Evolutionary conservation across 2,329 filamentous ascomycete species (phyloP).

Genomic region (Gyromitra esculenta): DNA sequence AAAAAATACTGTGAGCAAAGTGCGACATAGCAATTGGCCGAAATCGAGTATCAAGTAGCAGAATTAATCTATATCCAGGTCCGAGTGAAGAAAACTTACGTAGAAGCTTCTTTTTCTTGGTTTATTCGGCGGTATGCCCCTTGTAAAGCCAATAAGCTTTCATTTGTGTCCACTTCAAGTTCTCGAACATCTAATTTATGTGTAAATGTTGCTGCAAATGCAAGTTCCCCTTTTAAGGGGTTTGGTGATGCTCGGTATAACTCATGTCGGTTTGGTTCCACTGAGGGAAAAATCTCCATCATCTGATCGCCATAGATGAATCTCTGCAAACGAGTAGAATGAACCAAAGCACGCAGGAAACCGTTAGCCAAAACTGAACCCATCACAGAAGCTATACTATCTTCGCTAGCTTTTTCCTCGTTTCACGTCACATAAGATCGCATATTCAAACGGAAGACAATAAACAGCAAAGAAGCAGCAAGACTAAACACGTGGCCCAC

Average conservation of each 20-base stretch:
- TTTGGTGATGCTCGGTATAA: conserved; percentile 42
- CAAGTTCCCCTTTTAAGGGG: conserved; percentile 38
- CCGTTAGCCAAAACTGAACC: conserved; percentile 53
- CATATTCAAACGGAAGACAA: conserved; percentile 44
- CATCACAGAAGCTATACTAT: conserved; percentile 39
- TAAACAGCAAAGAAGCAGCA: conserved; percentile 51
- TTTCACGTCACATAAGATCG: conserved; percentile 18
- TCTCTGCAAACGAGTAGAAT: conserved; percentile 45
- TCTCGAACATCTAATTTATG: conserved; percentile 52
- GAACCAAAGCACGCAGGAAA: conserved; percentile 46
- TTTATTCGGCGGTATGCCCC: conserved; percentile 48
- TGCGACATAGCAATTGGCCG: conserved; percentile 26
- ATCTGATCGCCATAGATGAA: conserved; percentile 51
- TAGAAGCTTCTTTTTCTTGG: conserved; percentile 54
- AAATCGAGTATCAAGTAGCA: conserved; percentile 19
- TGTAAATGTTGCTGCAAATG: conserved; percentile 51
- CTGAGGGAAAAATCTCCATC: conserved; percentile 52
- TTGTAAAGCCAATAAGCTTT: conserved; percentile 50
- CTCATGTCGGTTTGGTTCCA: conserved; percentile 52
- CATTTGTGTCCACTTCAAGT: conserved; percentile 49
- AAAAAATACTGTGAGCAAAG: conserved; percentile 49
- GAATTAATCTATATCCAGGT: conserved; percentile 2
- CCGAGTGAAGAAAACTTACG: conserved; percentile 51
- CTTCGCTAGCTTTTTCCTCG: conserved; percentile 6
- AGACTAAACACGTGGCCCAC: conserved; percentile 49